Evolutionary conservation across 2,329 filamentous ascomycete species (phyloP).

Genomic region (Zopfia rhizophila): DNA sequence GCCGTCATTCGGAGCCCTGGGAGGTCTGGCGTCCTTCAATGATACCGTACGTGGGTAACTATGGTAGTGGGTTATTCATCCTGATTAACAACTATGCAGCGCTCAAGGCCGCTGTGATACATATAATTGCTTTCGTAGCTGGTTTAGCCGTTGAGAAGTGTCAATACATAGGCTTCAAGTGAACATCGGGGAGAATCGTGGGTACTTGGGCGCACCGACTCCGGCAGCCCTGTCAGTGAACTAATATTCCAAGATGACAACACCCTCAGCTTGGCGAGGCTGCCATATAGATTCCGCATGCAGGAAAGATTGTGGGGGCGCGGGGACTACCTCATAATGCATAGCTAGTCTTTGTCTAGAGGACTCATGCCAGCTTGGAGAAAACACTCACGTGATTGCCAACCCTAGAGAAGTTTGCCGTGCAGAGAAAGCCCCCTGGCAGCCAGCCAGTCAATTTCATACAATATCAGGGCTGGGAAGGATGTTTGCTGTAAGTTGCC

Average conservation of each 20-base stretch:
- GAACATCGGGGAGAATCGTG: neutral
- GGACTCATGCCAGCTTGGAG: neutral
- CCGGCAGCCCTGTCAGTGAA: neutral
- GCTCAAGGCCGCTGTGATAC: no score
- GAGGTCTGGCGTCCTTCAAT: slow-evolving; percentile 24
- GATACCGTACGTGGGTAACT: slow-evolving; percentile 13
- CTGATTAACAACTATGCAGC: slow-evolving; percentile 20
- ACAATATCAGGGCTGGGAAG: neutral
- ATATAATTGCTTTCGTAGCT: no score
- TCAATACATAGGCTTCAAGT: no score
- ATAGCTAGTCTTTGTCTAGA: neutral
- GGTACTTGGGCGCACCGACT: slow-evolving; percentile 9
- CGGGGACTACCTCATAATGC: neutral
- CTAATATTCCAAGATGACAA: slow-evolving; percentile 1
- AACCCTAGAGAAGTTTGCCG: neutral
- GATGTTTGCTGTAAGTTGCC: neutral
- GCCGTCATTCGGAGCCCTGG: slow-evolving; percentile 24
- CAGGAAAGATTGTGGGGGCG: slow-evolving; percentile 1
- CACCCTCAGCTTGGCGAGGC: neutral
- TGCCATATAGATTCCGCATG: neutral
- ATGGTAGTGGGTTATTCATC: slow-evolving; percentile 33
- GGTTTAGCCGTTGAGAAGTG: no score
- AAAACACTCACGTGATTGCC: neutral
- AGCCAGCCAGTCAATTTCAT: neutral
- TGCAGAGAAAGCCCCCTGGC: neutral